These are phyloP conservation scores for Penicillium sp. DNA, from an alignment of 2,329 filamentous ascomycete genomes.

Conservation along the genomic window DNA sequence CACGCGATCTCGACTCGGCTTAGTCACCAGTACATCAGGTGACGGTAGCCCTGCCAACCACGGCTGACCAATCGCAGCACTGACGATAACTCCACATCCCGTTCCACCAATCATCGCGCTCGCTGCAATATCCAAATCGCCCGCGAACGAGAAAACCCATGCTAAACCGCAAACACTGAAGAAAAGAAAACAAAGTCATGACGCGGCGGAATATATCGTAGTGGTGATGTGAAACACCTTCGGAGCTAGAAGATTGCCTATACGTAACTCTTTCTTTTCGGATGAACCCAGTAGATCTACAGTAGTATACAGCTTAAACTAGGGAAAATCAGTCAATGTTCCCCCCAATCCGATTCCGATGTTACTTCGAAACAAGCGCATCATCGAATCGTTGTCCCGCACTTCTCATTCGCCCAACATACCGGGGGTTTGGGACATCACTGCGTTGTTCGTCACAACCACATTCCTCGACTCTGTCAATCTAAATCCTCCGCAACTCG, in stretches of 20 bases:
- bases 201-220: background rate
- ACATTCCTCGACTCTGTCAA: conserved; percentile 19
- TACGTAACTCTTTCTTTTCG: background rate
- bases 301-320: background rate
- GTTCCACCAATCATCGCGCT: conserved; percentile 14
- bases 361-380: conserved; percentile 19
- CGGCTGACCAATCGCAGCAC: conserved; percentile 8
- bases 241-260: background rate
- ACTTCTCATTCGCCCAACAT: conserved; percentile 10
- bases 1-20: conserved; percentile 7
- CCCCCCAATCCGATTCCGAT: background rate
- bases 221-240: background rate
- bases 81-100: conserved; percentile 1
- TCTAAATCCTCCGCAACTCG: background rate
- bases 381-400: conserved; percentile 15
- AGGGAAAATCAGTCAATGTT: background rate
- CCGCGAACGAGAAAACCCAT: background rate
- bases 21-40: conserved; percentile 18
- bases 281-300: background rate
- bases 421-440: background rate
- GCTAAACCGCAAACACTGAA: conserved; percentile 6
- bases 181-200: conserved; percentile 1
- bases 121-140: background rate
- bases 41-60: conserved; percentile 25
- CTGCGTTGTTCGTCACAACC: conserved; percentile 13